Percentiles rank a stretch among this genome's conserved stretches.
phyloP scores from a whole-genome alignment of 2,329 filamentous ascomycete genomes.

The Paraconiothyrium brasiliense region DNA sequence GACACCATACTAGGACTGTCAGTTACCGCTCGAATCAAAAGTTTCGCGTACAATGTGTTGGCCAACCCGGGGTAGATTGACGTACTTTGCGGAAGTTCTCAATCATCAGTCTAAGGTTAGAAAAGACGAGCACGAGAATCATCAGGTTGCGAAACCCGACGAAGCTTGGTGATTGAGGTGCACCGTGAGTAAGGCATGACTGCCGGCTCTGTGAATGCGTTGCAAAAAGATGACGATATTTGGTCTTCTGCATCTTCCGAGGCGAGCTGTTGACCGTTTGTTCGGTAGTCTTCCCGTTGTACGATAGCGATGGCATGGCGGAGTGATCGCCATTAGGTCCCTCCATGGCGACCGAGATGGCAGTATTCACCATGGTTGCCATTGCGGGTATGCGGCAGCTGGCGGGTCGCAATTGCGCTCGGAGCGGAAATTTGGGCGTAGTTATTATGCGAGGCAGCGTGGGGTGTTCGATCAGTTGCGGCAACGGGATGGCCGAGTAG shows the following conservation, averaged over 20 bases:
- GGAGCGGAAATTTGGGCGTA: slow-evolving; percentile 11
- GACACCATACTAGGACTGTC: slow-evolving; percentile 78
- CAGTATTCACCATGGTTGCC: slow-evolving; percentile 43
- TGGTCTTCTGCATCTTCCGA: slow-evolving; percentile 53
- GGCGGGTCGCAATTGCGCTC: slow-evolving; percentile 1
- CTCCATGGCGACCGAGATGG: slow-evolving; percentile 34
- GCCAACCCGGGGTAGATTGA: not conserved
- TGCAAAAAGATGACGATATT: slow-evolving; percentile 92
- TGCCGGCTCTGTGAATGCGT: slow-evolving; percentile 77
- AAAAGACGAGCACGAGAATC: slow-evolving; percentile 91
- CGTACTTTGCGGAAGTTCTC: slow-evolving; percentile 93
- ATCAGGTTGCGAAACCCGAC: slow-evolving; percentile 95
- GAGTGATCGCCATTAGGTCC: slow-evolving; percentile 34
- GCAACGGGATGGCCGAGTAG: slow-evolving; percentile 11
- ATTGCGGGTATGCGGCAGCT: slow-evolving; percentile 28
- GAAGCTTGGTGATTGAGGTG: slow-evolving; percentile 80
- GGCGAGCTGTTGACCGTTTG: slow-evolving; percentile 26
- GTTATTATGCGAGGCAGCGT: slow-evolving; percentile 17
- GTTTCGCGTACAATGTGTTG: slow-evolving; percentile 11
- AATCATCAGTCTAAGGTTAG: slow-evolving; percentile 92
- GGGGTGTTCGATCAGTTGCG: slow-evolving; percentile 23
- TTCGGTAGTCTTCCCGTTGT: slow-evolving; percentile 35
- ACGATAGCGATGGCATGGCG: slow-evolving; percentile 19
- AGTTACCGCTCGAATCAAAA: slow-evolving; percentile 16
- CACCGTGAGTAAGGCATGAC: slow-evolving; percentile 88